A percentile compares a stretch with the other conserved stretches of the same genome.
Evolutionary conservation across 495 filamentous ascomycete genomes (phyloP).

Genomic region (Annulohypoxylon nitens): DNA sequence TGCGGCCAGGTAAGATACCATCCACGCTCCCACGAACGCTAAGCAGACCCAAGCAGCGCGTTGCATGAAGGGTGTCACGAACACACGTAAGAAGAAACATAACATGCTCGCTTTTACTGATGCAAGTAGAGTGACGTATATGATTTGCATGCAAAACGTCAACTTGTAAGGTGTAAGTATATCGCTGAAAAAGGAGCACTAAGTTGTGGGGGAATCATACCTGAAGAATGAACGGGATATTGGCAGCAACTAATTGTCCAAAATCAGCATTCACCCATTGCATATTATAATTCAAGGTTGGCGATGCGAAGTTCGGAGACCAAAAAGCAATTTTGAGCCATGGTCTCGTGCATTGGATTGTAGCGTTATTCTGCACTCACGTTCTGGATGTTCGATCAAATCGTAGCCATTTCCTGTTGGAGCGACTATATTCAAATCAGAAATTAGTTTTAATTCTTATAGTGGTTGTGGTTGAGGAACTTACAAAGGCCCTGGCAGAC

Average conservation of each 20-base stretch:
- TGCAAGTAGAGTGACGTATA: constrained; percentile 45
- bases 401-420: constrained; percentile 35
- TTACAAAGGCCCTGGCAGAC: constrained; percentile 36
- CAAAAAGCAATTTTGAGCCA: neutral
- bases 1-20: constrained; percentile 43
- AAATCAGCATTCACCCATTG: neutral
- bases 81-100: constrained; percentile 51
- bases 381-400: constrained; percentile 20
- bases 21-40: constrained; percentile 48
- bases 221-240: constrained; percentile 40
- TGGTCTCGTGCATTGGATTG: neutral
- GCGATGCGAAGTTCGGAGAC: neutral
- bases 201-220: constrained; percentile 25
- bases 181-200: neutral
- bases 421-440: constrained; percentile 20
- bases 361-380: neutral
- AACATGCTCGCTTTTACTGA: constrained; percentile 47
- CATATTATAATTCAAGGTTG: neutral
- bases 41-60: constrained; percentile 46
- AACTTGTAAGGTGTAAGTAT: constrained; percentile 19
- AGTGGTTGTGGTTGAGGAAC: neutral
- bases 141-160: constrained; percentile 41
- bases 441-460: neutral
- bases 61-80: constrained; percentile 48
- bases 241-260: constrained; percentile 8